Evolutionary conservation across 495 filamentous ascomycete genomes (phyloP), one percentile per base, ranked within the genome.

Genomic region (Parachaetomium inaequale): DNA sequence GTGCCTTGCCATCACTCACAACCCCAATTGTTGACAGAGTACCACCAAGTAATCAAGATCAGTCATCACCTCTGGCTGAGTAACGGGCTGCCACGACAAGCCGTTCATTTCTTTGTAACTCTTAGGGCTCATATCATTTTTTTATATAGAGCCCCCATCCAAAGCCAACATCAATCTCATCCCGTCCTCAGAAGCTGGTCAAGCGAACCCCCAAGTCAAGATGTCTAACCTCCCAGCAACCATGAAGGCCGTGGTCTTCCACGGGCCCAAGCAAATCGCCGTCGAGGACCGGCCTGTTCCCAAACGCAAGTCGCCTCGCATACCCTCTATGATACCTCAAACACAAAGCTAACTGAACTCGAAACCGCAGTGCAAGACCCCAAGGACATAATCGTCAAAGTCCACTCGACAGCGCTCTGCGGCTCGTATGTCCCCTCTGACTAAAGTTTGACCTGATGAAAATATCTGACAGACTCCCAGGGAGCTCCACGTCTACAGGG

Each of bases 401-500:
- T 96, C 51, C 81, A 82, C 55, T 88, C 90, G 68, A 91, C 92
- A 17, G 93, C 91, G 26, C 83, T 98, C 43, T 97, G 93, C 74
- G 93, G 93, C 66, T 92, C 90, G 92, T 93, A 76, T 71, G 84
- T 80, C n/a, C 23, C 23, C 25, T 14, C 15, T 7, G 1, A 7
- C 53, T 14, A 36, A 26, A 51, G n/a, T 2, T 57, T 15, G 42
- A 17, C 19, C 19, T 19, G 19, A 7, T 64, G 51, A 36, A 38
- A 17, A 21, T 26, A 31, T 15, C 55, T 58, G 34, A 51, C 49
- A 31, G 17, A 4, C 49, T 43, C 25, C 38, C 45, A 50, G 91
- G 69, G 94, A 97, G 66, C 81, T 98, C 49, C 94, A 98, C 75
- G 85, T 88, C 31, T 98, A 88, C 76, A 87, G 94, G 34, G 93